Evolutionary conservation across 2,329 filamentous ascomycete species (phyloP).

Genomic region (Ascochyta koolunga): DNA sequence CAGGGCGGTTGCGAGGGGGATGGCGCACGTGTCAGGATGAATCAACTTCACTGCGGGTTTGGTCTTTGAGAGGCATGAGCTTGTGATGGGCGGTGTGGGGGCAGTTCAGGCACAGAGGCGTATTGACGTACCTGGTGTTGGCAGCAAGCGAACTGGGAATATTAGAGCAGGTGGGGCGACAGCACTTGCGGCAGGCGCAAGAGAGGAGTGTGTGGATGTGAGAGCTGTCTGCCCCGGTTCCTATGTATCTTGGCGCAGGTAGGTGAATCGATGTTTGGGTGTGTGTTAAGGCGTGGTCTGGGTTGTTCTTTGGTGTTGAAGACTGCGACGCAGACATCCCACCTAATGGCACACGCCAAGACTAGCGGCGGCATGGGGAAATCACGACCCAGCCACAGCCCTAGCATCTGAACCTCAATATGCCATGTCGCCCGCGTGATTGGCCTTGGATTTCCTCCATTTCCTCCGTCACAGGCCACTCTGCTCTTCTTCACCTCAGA

Average conservation of each 20-base stretch:
- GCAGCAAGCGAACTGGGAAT: constrained; percentile 33
- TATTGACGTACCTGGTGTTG: constrained; percentile 47
- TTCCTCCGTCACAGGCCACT: neutral
- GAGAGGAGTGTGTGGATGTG: constrained; percentile 5
- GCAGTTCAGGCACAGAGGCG: constrained; percentile 32
- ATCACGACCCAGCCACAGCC: constrained; percentile 19
- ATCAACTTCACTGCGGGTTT: neutral
- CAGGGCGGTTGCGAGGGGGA: constrained; percentile 18
- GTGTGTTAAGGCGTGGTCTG: constrained; percentile 28
- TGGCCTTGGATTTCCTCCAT: neutral
- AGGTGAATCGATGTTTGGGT: constrained; percentile 25
- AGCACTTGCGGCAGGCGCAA: constrained; percentile 19
- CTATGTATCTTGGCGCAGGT: constrained; percentile 13
- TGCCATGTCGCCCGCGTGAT: constrained; percentile 12
- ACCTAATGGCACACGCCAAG: constrained; percentile 6
- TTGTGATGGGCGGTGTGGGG: constrained; percentile 26
- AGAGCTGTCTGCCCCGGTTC: constrained; percentile 24
- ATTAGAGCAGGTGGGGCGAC: constrained; percentile 24
- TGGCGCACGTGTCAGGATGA: constrained; percentile 23
- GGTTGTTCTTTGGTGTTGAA: constrained; percentile 15
- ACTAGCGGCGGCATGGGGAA: constrained; percentile 20
- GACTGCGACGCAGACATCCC: constrained; percentile 8
- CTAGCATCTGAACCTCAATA: constrained; percentile 6
- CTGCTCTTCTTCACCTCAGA: neutral
- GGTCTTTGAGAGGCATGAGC: constrained; percentile 26